These are phyloP conservation scores for Pleomassaria siparia DNA, from an alignment of 2,329 filamentous ascomycete genomes.

Conservation along the genomic window DNA sequence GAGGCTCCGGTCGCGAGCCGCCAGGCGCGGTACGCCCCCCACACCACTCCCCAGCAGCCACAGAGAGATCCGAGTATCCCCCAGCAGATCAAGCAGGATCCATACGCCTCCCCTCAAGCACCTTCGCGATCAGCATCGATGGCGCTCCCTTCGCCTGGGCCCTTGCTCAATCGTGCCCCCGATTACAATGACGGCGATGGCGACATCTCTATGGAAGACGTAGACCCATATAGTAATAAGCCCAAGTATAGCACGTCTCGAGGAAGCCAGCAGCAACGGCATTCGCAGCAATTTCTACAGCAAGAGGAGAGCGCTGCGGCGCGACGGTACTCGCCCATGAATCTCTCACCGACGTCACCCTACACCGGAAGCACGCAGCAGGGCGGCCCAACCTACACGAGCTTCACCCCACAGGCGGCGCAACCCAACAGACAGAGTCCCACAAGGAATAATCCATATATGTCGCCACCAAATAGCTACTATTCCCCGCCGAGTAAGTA, in stretches of 20 bases:
- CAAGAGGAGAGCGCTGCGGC: slow-evolving; percentile 82
- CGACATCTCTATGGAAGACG: slow-evolving; percentile 75
- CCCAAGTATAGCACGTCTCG: slow-evolving; percentile 79
- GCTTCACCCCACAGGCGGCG: slow-evolving; percentile 47
- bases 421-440: slow-evolving; percentile 73
- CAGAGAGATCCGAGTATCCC: slow-evolving; percentile 34
- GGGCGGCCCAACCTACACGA: slow-evolving; percentile 43
- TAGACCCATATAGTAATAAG: slow-evolving; percentile 74
- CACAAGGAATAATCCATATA: slow-evolving; percentile 63
- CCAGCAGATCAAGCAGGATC: slow-evolving; percentile 38
- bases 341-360: slow-evolving; percentile 78
- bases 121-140: slow-evolving; percentile 42
- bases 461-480: slow-evolving; percentile 59
- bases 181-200: slow-evolving; percentile 48
- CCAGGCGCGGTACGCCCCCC: slow-evolving; percentile 42
- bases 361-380: slow-evolving; percentile 67
- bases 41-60: slow-evolving; percentile 33
- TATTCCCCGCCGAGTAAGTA: slow-evolving; percentile 60
- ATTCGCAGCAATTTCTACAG: slow-evolving; percentile 71
- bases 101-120: slow-evolving; percentile 36
- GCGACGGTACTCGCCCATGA: slow-evolving; percentile 96
- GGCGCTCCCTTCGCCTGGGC: slow-evolving; percentile 39
- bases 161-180: slow-evolving; percentile 28
- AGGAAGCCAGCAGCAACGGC: slow-evolving; percentile 74
- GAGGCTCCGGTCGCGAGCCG: slow-evolving; percentile 35